Conservation (phyloP, 345 rosid species). For the Isatis tinctoria region DNA sequence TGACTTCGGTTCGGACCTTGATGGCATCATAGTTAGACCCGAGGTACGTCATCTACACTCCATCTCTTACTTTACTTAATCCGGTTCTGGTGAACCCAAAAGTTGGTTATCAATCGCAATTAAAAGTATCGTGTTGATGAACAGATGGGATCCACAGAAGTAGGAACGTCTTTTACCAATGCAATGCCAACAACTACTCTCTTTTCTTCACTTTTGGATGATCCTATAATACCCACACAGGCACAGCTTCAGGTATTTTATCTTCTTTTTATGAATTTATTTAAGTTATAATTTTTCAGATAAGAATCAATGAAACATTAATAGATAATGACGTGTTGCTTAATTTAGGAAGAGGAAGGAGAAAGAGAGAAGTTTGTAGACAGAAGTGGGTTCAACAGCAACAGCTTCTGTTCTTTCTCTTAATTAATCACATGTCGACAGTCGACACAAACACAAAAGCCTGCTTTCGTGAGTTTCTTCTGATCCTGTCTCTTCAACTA, state of each 20-base stretch:
- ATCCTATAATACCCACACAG: conserved; percentile 31
- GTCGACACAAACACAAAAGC: conserved; percentile 26
- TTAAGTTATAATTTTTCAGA: neutral
- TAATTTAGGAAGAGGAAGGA: conserved; percentile 45
- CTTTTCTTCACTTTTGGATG: conserved; percentile 28
- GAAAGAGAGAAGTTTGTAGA: conserved; percentile 44
- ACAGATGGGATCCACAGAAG: conserved; percentile 34
- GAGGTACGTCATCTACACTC: conserved; percentile 38
- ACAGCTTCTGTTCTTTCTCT: conserved; percentile 50
- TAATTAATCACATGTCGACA: conserved; percentile 33
- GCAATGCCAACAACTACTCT: conserved; percentile 30
- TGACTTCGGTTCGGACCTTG: conserved; percentile 55
- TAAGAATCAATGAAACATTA: neutral
- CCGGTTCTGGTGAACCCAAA: neutral
- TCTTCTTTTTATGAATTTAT: neutral
- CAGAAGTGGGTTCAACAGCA: conserved; percentile 47
- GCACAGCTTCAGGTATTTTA: conserved; percentile 16
- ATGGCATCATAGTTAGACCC: conserved; percentile 43
- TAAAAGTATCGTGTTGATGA: neutral
- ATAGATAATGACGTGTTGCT: neutral
- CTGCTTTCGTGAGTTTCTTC: conserved; percentile 27
- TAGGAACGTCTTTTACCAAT: conserved; percentile 40
- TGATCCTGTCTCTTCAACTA: conserved; percentile 23
- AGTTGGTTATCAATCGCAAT: neutral
- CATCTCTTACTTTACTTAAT: neutral